phyloP scores from a whole-genome alignment of 139 green algal genomes.

The Chlorella sp. region DNA sequence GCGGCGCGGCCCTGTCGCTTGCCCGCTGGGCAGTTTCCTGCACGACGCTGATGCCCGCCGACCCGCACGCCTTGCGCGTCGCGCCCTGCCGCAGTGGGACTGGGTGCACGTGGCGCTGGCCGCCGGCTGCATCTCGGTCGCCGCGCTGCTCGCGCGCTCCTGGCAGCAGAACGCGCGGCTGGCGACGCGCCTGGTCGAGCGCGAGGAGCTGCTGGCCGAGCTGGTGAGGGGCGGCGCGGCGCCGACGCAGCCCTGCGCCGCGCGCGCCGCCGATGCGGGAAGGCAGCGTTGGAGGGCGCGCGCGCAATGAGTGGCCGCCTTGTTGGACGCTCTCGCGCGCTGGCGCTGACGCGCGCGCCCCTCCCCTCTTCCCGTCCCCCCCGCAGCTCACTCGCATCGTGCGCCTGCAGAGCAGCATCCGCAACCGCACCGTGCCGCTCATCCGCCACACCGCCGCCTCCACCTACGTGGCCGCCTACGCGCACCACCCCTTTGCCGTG shows the following conservation, averaged over 20 bases:
- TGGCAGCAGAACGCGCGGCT: slow-evolving; percentile 10
- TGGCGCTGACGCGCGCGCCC: not conserved
- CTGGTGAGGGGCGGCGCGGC: slow-evolving; percentile 1
- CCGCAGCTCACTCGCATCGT: slow-evolving; percentile 13
- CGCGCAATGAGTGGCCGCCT: not conserved
- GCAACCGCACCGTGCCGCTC: slow-evolving; percentile 11
- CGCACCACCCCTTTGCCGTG: not conserved
- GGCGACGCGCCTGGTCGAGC: not conserved
- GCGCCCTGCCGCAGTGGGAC: no score
- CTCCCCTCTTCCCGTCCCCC: not conserved
- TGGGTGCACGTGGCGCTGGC: slow-evolving; percentile 18
- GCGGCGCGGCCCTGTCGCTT: not conserved
- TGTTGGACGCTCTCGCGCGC: no score
- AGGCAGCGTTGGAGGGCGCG: no score
- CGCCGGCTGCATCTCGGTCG: not conserved
- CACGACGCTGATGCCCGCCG: not conserved
- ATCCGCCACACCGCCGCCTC: slow-evolving; percentile 2
- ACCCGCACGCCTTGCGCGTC: no score
- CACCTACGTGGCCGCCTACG: not conserved
- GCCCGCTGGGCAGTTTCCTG: not conserved
- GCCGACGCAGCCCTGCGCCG: no score
- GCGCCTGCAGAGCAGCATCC: slow-evolving; percentile 31
- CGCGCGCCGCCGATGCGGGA: not conserved
- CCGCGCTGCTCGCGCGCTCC: not conserved
- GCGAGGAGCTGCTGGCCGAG: not conserved